These are phyloP conservation scores for Blepharisma japonicum DNA, from an alignment of 73 alveolate species.

Conservation along the genomic window DNA sequence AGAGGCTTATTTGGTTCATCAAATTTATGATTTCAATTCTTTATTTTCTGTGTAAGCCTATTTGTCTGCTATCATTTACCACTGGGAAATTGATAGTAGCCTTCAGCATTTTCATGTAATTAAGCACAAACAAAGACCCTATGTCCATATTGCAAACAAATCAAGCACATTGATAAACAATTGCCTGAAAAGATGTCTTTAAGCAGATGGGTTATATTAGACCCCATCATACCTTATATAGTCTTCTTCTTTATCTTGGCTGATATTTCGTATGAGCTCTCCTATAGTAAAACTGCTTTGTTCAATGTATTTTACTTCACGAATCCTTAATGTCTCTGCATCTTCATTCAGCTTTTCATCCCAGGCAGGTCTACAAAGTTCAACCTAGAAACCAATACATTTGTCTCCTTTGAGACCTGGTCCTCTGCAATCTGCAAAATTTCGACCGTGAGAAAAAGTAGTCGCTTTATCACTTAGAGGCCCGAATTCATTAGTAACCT, in stretches of 20 bases:
- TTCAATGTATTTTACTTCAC: conserved; percentile 86
- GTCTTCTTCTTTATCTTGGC: conserved; percentile 85
- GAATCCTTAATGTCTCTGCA: conserved; percentile 89
- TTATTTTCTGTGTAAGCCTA: conserved; percentile 81
- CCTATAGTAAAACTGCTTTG: conserved; percentile 63
- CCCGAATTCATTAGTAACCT: conserved; percentile 93
- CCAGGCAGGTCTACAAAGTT: conserved; percentile 94
- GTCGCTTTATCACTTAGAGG: conserved; percentile 81
- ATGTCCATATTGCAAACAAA: conserved; percentile 88
- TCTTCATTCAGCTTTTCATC: conserved; percentile 92
- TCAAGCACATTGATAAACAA: conserved; percentile 83
- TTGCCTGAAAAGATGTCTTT: conserved; percentile 95
- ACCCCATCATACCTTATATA: conserved; percentile 86
- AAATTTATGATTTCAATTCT: conserved; percentile 59
- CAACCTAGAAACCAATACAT: conserved; percentile 74
- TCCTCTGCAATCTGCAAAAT: conserved; percentile 76
- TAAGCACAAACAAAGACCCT: conserved; percentile 83
- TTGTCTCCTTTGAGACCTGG: conserved; percentile 77
- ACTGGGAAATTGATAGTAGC: conserved; percentile 85
- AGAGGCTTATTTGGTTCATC: conserved; percentile 3
- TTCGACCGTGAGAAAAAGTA: conserved; percentile 86
- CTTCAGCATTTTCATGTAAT: conserved; percentile 79
- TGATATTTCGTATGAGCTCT: conserved; percentile 80
- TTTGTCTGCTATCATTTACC: conserved; percentile 76
- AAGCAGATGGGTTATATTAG: conserved; percentile 78